A percentile compares a stretch with the other conserved stretches of the same genome.
Conservation (phyloP, 208 protist species). For the Leishmania turanica region DNA sequence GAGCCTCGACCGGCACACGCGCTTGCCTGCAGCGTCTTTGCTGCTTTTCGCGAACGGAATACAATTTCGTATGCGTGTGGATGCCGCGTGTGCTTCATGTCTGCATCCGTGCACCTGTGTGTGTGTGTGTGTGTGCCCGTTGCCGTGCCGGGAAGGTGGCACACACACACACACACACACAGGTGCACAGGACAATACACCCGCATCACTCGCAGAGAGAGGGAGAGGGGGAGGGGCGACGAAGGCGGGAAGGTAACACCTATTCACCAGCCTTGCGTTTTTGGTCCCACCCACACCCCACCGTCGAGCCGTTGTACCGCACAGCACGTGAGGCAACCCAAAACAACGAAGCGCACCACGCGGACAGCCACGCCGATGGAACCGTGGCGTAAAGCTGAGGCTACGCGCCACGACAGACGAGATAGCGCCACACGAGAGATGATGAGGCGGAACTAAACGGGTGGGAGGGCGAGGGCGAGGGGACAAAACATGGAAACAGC, state of each 20-base stretch:
- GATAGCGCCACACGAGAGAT: background rate
- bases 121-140: background rate
- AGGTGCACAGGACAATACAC: background rate
- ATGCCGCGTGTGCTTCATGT: background rate
- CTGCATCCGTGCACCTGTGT: background rate
- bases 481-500: background rate
- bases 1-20: background rate
- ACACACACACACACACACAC: background rate
- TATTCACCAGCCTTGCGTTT: background rate
- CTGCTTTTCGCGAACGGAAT: background rate
- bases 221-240: too few relatives aligned
- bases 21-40: background rate
- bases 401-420: background rate
- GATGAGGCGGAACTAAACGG: background rate
- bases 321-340: background rate
- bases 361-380: background rate
- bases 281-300: background rate
- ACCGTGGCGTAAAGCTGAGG: background rate
- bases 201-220: background rate
- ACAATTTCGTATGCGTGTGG: background rate
- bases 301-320: background rate
- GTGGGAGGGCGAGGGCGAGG: background rate
- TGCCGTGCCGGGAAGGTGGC: background rate
- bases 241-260: background rate
- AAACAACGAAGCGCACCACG: background rate